Base-by-base conservation (phyloP, 2,329 filamentous ascomycete species). In the Coniella lustricola region DNA sequence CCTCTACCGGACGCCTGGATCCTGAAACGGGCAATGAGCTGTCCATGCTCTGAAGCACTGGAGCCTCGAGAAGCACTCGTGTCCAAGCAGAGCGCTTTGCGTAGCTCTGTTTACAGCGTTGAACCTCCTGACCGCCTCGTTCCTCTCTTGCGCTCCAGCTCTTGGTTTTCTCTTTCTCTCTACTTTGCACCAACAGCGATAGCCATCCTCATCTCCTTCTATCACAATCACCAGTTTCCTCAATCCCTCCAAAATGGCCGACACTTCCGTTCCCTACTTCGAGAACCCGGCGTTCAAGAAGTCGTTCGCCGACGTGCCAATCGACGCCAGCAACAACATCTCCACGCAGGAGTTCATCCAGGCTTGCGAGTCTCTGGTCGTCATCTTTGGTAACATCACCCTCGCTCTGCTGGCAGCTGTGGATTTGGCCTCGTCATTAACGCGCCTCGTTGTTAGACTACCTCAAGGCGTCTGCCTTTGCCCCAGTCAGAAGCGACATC, bases 401-500 rank as follows among this genome's bases (percentile, higher is more conserved):
- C 5, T 17, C 39, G 17, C 46, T 32, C 5, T 25, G 5, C 9
- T 31, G 17, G 31, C n/a, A 16, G 20, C 25, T 12, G 10, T 20
- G 16, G 34, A 7, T 13, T 34, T 18, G 18, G 35, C 3, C 7
- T 22, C 22, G 21, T 25, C 7, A 61, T 22, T 59, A 42, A 40
- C 20, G 22, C 13, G 17, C 20, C 18, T n/a, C 4, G 25, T n/a
- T 22, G 32, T 4, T 49, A 84, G 81, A 85, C 64, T 68, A 76
- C 49, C 73, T 85, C 45, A 81, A 81, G 53, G 76, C 78, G 38
- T 79, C 85, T 31, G 90, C 90, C 56, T 97, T 98, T 71, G 81
- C 76, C 47, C 86, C 88, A 21, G 91, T 97, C 64, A 96, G 95
- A 79, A 85, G 71, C 58, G 93, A 98, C 69, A 87, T 98, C 74